A percentile compares a stretch with the other conserved stretches of the same genome.
Evolutionary conservation across 139 green algal species (phyloP).

Genomic region (Chlamydomonas asymmetrica): DNA sequence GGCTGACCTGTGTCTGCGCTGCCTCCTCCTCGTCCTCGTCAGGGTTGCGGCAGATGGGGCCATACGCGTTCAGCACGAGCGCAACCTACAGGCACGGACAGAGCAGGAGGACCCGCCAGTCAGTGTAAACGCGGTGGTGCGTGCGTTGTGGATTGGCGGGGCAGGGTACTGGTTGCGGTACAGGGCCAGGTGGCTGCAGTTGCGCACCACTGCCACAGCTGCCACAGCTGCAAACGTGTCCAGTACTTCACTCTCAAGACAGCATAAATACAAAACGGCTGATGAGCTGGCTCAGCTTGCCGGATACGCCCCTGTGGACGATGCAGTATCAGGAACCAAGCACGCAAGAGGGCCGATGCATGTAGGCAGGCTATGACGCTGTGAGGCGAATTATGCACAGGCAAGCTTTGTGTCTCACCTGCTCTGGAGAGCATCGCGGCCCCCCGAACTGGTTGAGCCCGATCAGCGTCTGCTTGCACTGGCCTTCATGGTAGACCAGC

Average conservation of each 20-base stretch:
- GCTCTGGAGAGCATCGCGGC: slow-evolving; percentile 65
- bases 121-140: no score
- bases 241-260: no score
- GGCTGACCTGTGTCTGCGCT: slow-evolving; percentile 4
- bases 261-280: no score
- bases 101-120: not conserved
- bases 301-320: no score
- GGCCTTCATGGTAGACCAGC: slow-evolving; percentile 81
- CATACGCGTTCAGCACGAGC: slow-evolving; percentile 33
- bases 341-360: no score
- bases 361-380: no score
- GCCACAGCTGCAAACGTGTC: not conserved
- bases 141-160: not conserved
- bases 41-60: slow-evolving; percentile 22
- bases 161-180: not conserved
- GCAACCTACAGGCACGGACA: slow-evolving; percentile 21
- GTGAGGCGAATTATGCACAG: not conserved
- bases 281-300: no score
- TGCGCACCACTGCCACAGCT: not conserved
- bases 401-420: slow-evolving; percentile 19
- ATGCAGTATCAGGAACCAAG: no score
- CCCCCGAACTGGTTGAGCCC: slow-evolving; percentile 77
- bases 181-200: not conserved
- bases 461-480: slow-evolving; percentile 49
- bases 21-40: slow-evolving; percentile 21